Base-by-base conservation (phyloP, 192 early-diverging fungal species). In the Cladochytrium replicatum region DNA sequence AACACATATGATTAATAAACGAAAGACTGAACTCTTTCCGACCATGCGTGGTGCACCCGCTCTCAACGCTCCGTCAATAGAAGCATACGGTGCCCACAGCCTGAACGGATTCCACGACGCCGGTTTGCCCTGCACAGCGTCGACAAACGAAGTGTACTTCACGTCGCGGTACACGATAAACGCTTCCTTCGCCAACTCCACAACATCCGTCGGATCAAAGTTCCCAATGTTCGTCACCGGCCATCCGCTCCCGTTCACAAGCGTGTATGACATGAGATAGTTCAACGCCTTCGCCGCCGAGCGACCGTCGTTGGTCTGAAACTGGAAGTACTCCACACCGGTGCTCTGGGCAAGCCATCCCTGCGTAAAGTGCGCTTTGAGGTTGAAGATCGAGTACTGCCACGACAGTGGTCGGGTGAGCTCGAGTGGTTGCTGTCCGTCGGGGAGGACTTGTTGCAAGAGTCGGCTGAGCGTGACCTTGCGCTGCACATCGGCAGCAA, bases 341-440 rank as follows among this genome's bases (percentile, higher is more conserved):
- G 50, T 52, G 4, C n/a, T 17, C 26, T 6, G 21, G 28, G 25
- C 6, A 7, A 52, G 39, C 4, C 11, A 23, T 21, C 50, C 50
- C 24, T 9, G 11, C 3, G 64, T 48, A 54, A 76, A 74, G 25
- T 74, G 23, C 2, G 53, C 74, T 17, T 62, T 60, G 19, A 76
- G 32, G 43, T 73, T 73, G 38, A 66, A 76, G 9, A 64, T 53
- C 8, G 67, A 69, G 41, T 74, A 72, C 38, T 61, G 66, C 77
- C 77, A 80, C 5, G 52, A 58, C 1, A 55, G 54, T 15, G 68
- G 56, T 32, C 70, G 61, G 4, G 50, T 54, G n/a, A 67, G 43
- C 32, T 77, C 77, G 21, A 54, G 48, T 21, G 55, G 60, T 29
- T 71, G 69, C 29, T 49, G 15, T 5, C 77, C 77, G 5, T 57